phyloP scores from a whole-genome alignment of 345 rosid species.

The Ceriops zippeliana region DNA sequence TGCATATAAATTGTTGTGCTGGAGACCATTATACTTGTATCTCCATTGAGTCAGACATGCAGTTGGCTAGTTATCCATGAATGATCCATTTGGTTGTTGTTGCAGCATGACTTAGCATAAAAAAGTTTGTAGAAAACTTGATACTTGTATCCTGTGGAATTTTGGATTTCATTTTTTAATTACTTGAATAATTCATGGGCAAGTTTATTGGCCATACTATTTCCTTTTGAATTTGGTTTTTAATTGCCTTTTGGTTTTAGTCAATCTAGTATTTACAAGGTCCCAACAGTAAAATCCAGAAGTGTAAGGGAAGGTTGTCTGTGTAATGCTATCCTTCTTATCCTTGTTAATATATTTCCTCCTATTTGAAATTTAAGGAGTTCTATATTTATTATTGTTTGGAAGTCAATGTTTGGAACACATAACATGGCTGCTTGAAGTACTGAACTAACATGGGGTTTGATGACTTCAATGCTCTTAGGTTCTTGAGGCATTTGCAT shows the following conservation, averaged over 20 bases:
- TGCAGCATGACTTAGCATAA: too few species aligned
- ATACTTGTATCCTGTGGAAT: neutral
- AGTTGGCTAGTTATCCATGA: neutral
- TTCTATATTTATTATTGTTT: neutral
- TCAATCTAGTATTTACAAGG: neutral
- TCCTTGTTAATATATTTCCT: neutral
- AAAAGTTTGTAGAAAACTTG: too few species aligned
- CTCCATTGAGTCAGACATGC: neutral
- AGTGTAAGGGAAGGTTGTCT: too few species aligned
- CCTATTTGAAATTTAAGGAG: too few species aligned
- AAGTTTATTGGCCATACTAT: neutral
- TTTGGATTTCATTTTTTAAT: neutral
- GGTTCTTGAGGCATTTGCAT: conserved; percentile 99
- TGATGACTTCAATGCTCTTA: conserved; percentile 35
- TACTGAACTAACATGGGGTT: conserved; percentile 18
- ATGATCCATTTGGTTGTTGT: neutral
- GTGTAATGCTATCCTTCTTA: neutral
- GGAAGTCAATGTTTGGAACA: neutral
- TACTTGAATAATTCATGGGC: neutral
- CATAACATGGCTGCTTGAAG: neutral
- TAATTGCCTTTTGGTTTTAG: neutral
- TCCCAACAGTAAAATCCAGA: neutral
- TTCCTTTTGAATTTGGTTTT: neutral
- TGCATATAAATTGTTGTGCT: too few species aligned
- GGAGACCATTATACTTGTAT: too few species aligned